Base-by-base conservation (phyloP, 345 rosid species). In the Lumnitzera littorea region DNA sequence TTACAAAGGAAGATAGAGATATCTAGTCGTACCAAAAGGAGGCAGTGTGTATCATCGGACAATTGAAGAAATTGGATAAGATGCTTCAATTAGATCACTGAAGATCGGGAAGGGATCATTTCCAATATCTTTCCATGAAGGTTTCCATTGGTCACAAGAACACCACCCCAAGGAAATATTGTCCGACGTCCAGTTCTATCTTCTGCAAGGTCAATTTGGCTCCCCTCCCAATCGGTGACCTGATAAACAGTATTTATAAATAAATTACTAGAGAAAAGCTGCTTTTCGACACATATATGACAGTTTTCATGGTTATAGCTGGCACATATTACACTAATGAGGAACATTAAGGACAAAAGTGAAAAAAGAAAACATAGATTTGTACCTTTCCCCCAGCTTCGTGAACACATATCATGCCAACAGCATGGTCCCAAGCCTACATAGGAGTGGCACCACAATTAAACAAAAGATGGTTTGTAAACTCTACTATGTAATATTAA, bases 351-450 rank as follows among this genome's bases (percentile, higher is more conserved):
- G 13, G 31, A 48, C 41, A 4, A 4, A 48, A 51, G 15, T 2
- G 46, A 23, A 14, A 20, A 31, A 50, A 51, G 49, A 51, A 31
- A 16, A 23, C 13, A 13, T 50, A 2, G 66, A 13, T 12, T 51
- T 65, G 14, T 60, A 90, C 98, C 96, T 78, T 91, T 70, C 98
- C 98, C 62, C 92, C 95, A 0, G 98, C 95, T 81, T 91, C 98
- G 66, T 65, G 83, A 54, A 87, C 92, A 8, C 98, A 91, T 68
- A 89, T 78, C 63, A 83, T 63, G 49, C 98, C 96, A 72, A 85
- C 92, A 73, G 95, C 98, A 82, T 89, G 98, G 77, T 91, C 96
- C 98, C 98, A 91, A 48, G 84, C 76, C 98, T 91, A 70, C 50
- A 70, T 25, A 25, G 55, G 51, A 47, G 53, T 43, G 31, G 65